These are phyloP conservation scores for Allantophomopsis lycopodina DNA, from an alignment of 2,329 filamentous ascomycete species.

Conservation along the genomic window DNA sequence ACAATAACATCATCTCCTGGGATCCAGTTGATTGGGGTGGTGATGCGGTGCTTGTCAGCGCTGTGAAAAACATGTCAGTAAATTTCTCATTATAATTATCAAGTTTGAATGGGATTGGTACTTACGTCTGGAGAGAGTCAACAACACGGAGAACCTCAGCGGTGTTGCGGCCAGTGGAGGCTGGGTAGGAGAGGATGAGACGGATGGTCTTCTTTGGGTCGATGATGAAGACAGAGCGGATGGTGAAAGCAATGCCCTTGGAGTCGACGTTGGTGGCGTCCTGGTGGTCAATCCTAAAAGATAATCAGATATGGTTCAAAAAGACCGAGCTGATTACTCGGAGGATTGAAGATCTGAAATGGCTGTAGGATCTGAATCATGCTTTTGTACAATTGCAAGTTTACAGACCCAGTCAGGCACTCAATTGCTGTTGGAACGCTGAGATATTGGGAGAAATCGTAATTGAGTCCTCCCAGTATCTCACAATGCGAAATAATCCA, in stretches of 20 bases:
- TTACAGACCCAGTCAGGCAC: too few species aligned
- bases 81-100: not conserved
- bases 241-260: conserved; percentile 83
- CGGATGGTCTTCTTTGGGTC: conserved; percentile 90
- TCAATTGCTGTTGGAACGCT: too few species aligned
- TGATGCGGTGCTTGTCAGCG: conserved; percentile 78
- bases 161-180: conserved; percentile 76
- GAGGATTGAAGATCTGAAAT: too few species aligned
- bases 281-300: conserved; percentile 56
- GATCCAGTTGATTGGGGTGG: conserved; percentile 83
- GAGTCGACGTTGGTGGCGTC: conserved; percentile 69
- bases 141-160: conserved; percentile 67
- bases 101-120: not conserved
- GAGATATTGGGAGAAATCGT: too few species aligned
- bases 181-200: conserved; percentile 84
- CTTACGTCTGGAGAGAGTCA: conserved; percentile 57
- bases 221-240: conserved; percentile 89
- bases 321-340: too few species aligned
- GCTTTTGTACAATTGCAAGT: too few species aligned
- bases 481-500: too few species aligned
- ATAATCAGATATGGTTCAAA: conserved; percentile 1
- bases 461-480: too few species aligned
- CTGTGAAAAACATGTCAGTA: not conserved
- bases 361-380: too few species aligned
- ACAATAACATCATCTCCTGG: conserved; percentile 88